Evolutionary conservation across 306 rosid genomes (phyloP).

Genomic region (Sechiopsis laciniata): DNA sequence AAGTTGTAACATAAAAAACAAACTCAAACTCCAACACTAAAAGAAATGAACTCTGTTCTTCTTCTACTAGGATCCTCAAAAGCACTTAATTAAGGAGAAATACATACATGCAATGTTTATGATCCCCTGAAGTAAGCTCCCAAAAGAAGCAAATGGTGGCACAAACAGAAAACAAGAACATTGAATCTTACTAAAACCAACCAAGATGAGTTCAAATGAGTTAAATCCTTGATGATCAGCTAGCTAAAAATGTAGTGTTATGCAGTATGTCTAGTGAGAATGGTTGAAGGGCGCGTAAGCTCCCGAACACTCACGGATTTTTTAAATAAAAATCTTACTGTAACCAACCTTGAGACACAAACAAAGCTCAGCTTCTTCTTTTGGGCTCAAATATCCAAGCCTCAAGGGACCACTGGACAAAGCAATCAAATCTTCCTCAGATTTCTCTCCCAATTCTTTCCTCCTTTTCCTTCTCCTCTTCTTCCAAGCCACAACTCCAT

Average conservation of each 20-base stretch:
- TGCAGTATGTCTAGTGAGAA: too few relatives aligned
- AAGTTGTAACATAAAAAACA: neutral
- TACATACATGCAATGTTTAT: neutral
- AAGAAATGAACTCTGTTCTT: neutral
- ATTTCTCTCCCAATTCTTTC: slow-evolving; percentile 32
- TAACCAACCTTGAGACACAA: slow-evolving; percentile 49
- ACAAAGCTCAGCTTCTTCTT: slow-evolving; percentile 58
- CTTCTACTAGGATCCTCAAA: neutral
- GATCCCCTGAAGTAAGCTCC: slow-evolving; percentile 2
- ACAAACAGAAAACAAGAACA: neutral
- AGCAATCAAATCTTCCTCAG: slow-evolving; percentile 16
- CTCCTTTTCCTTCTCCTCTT: slow-evolving; percentile 50
- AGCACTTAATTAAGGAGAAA: neutral
- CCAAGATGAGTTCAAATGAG: too few relatives aligned
- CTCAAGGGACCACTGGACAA: slow-evolving; percentile 32
- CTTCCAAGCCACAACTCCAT: slow-evolving; percentile 34
- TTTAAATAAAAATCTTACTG: too few relatives aligned
- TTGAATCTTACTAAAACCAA: neutral
- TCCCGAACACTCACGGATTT: too few relatives aligned
- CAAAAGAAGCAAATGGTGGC: neutral
- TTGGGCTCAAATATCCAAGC: slow-evolving; percentile 40
- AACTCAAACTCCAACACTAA: neutral
- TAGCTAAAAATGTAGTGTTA: too few relatives aligned
- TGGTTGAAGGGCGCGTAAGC: too few relatives aligned
- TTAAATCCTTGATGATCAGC: too few relatives aligned